Conservation (phyloP, 2,329 filamentous ascomycete genomes). For the Clonostachys sp. region DNA sequence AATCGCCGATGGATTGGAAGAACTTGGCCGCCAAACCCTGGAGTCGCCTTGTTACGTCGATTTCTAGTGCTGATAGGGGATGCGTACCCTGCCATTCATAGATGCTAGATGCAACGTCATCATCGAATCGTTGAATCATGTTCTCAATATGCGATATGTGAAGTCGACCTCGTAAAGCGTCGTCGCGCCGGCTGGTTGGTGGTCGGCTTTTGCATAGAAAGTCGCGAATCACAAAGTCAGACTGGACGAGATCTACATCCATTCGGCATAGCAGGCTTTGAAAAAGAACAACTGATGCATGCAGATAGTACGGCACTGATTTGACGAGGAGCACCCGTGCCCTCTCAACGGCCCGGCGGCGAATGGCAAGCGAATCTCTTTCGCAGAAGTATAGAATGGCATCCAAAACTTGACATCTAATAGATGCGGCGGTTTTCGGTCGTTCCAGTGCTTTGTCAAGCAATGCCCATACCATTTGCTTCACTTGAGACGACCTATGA, state of each 20-base stretch:
- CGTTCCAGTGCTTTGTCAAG: conserved; percentile 9
- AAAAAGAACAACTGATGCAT: conserved; percentile 20
- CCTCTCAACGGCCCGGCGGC: conserved; percentile 7
- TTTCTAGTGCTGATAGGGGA: conserved; percentile 20
- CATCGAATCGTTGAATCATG: conserved; percentile 22
- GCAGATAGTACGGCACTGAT: conserved; percentile 21
- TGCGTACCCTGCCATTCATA: conserved; percentile 20
- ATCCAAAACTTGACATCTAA: conserved; percentile 12
- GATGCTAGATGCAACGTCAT: conserved; percentile 17
- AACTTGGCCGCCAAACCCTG: conserved; percentile 21
- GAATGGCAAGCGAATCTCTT: not conserved
- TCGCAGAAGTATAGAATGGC: conserved; percentile 12
- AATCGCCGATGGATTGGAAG: conserved; percentile 25
- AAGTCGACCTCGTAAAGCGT: conserved; percentile 19
- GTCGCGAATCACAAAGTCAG: conserved; percentile 13
- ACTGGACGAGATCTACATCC: conserved; percentile 15
- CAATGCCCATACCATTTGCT: conserved; percentile 16
- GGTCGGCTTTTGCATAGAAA: conserved; percentile 10
- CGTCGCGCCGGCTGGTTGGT: conserved; percentile 14
- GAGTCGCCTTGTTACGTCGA: conserved; percentile 22
- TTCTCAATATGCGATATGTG: conserved; percentile 25
- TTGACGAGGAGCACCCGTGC: conserved; percentile 18
- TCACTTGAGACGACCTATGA: conserved; percentile 13
- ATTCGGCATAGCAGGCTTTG: conserved; percentile 21
- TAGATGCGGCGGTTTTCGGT: conserved; percentile 7